phyloP scores from a whole-genome alignment of 768 basidiomycete genomes.

The Tylopilus rubrobrunneus region DNA sequence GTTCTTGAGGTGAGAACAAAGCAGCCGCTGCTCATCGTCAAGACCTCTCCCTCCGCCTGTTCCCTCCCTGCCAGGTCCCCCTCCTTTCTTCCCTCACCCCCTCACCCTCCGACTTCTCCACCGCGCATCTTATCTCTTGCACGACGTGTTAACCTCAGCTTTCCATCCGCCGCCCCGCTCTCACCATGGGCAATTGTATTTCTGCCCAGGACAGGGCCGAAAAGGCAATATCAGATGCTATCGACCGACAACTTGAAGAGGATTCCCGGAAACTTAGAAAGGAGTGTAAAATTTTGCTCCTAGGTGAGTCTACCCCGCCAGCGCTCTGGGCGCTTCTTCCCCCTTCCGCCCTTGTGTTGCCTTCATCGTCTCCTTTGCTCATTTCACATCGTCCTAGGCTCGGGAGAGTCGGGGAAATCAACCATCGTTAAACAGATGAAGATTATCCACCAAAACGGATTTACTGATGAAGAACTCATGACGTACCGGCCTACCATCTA shows the following conservation, averaged over 20 bases:
- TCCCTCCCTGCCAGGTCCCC: slow-evolving; percentile 4
- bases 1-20: slow-evolving; percentile 25
- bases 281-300: slow-evolving; percentile 88
- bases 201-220: slow-evolving; percentile 53
- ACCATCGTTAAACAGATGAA: slow-evolving; percentile 99
- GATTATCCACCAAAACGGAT: slow-evolving; percentile 94
- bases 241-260: slow-evolving; percentile 84
- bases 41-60: slow-evolving; percentile 5
- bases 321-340: slow-evolving; percentile 9
- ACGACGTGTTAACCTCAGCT: not conserved
- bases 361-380: not conserved
- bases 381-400: slow-evolving; percentile 49
- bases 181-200: slow-evolving; percentile 64
- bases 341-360: not conserved
- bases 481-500: slow-evolving; percentile 77
- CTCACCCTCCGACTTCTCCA: not conserved
- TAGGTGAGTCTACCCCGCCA: slow-evolving; percentile 56
- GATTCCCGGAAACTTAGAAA: slow-evolving; percentile 76
- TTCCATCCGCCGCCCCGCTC: not conserved
- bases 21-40: slow-evolving; percentile 13
- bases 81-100: no score
- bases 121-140: not conserved
- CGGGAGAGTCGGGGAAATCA: slow-evolving; percentile 91
- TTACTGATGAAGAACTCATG: slow-evolving; percentile 71
- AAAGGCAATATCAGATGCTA: slow-evolving; percentile 63